These are phyloP conservation scores for Dryadomyces quercus-mongolicae DNA, from an alignment of 2,329 filamentous ascomycete species.

Conservation along the genomic window DNA sequence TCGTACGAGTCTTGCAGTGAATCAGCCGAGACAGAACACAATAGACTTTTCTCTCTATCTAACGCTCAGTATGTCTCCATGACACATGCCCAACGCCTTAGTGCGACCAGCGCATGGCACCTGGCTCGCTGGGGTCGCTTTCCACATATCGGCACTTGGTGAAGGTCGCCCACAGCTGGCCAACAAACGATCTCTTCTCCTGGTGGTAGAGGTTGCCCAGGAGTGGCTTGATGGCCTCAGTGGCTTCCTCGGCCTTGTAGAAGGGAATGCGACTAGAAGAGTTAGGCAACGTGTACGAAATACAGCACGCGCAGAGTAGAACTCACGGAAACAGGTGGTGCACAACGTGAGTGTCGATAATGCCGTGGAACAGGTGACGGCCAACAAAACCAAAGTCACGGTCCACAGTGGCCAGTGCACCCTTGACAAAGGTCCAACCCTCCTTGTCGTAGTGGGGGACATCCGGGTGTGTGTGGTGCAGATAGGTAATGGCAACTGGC, in stretches of 20 bases:
- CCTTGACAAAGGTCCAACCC: conserved; percentile 84
- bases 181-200: conserved; percentile 42
- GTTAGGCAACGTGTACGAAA: not conserved
- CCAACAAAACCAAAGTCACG: conserved; percentile 94
- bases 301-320: not conserved
- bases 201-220: conserved; percentile 93
- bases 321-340: conserved; percentile 69
- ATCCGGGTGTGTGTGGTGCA: conserved; percentile 89
- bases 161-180: conserved; percentile 32
- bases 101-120: conserved; percentile 23
- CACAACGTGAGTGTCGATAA: conserved; percentile 91
- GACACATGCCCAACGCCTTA: not conserved
- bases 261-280: conserved; percentile 68
- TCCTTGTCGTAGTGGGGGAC: conserved; percentile 80
- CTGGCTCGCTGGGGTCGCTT: conserved; percentile 22
- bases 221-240: conserved; percentile 47
- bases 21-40: too few relatives aligned
- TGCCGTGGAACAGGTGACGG: conserved; percentile 78
- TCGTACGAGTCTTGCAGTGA: too few relatives aligned
- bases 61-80: too few relatives aligned
- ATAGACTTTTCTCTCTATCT: too few relatives aligned
- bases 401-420: conserved; percentile 87
- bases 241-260: conserved; percentile 15
- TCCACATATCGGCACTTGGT: conserved; percentile 35
- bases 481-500: conserved; percentile 84